phyloP scores from a whole-genome alignment of 2,329 filamentous ascomycete species.

The Incumbomyces delicatus region DNA sequence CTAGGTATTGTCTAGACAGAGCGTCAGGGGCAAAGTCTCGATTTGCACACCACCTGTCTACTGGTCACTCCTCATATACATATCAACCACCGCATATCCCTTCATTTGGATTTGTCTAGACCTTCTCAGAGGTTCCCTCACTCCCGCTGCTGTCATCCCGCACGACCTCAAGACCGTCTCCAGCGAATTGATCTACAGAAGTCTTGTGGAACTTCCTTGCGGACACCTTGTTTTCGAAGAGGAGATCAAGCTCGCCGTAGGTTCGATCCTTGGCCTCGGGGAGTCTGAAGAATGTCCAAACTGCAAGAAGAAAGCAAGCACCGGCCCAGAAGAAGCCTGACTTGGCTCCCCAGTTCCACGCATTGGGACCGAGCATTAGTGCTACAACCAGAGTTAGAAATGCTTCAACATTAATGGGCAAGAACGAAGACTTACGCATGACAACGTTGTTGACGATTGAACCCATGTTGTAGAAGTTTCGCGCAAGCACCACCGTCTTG shows the following conservation, averaged over 20 bases:
- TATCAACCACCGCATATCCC: too few relatives aligned
- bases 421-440: conserved; percentile 12
- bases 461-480: conserved; percentile 40
- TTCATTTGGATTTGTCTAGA: too few relatives aligned
- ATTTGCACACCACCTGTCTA: too few relatives aligned
- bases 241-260: conserved; percentile 32
- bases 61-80: too few relatives aligned
- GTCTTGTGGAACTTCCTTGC: conserved; percentile 29
- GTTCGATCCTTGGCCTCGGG: conserved; percentile 34
- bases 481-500: conserved; percentile 45
- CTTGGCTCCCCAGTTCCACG: conserved; percentile 27
- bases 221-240: conserved; percentile 30
- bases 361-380: conserved; percentile 19
- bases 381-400: too few relatives aligned
- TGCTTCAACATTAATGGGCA: too few relatives aligned
- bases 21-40: too few relatives aligned
- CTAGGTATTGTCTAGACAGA: too few relatives aligned
- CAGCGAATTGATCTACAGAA: conserved; percentile 20
- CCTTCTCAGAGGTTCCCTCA: background rate
- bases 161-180: conserved; percentile 7
- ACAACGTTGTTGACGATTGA: conserved; percentile 33
- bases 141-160: conserved; percentile 3
- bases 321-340: conserved; percentile 34
- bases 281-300: conserved; percentile 34
- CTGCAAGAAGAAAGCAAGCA: conserved; percentile 22